These are phyloP conservation scores for Pythium brassicae DNA, from an alignment of 352 stramenopile genomes.

Conservation along the genomic window DNA sequence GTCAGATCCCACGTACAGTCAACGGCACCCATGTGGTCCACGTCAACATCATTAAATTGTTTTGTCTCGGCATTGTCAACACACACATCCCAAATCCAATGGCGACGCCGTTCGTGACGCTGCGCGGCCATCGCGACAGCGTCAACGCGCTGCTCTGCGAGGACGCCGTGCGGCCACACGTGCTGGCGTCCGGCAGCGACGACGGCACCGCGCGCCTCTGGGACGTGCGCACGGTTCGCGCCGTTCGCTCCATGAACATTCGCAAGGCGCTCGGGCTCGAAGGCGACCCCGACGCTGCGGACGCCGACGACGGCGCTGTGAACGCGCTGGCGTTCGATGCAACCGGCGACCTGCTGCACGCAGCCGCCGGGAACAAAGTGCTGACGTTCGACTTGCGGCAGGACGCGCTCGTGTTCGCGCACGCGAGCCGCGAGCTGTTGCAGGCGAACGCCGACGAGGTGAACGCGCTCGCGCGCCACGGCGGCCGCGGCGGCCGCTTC, in stretches of 20 bases:
- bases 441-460: conserved; percentile 67
- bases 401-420: conserved; percentile 47
- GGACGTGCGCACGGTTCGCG: conserved; percentile 55
- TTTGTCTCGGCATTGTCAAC: background rate
- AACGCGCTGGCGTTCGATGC: conserved; percentile 64
- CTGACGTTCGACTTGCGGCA: conserved; percentile 70
- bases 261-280: conserved; percentile 37
- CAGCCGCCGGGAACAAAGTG: conserved; percentile 54
- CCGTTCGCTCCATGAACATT: conserved; percentile 62
- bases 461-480: conserved; percentile 52
- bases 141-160: conserved; percentile 63
- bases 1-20: too few relatives aligned
- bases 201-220: conserved; percentile 68
- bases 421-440: conserved; percentile 48
- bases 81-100: too few relatives aligned
- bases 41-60: background rate
- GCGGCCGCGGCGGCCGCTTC: conserved; percentile 42
- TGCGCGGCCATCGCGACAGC: conserved; percentile 50
- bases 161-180: conserved; percentile 39
- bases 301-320: conserved; percentile 40
- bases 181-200: conserved; percentile 61
- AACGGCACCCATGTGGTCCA: background rate
- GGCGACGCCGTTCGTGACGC: conserved; percentile 30
- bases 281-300: conserved; percentile 11
- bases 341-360: conserved; percentile 40